Base-by-base conservation (phyloP, 306 rosid genomes). In the Delonix regia region DNA sequence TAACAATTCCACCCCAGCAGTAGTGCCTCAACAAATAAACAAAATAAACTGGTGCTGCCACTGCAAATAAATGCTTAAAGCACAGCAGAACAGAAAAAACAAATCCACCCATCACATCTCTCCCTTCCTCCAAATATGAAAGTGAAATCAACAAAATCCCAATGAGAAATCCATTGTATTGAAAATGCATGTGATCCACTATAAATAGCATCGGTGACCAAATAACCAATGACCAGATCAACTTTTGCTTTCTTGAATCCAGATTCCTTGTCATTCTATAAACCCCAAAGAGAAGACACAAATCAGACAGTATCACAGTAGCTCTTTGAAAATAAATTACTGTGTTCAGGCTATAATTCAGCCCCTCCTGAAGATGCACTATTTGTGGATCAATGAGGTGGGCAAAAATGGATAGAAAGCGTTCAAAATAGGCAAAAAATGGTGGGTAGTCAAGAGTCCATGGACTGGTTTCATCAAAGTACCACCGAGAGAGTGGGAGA, bases 391-490 rank as follows among this genome's bases (percentile, higher is more conserved):
- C 97, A 63, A 92, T 48, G 18, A 89, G 76, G 33, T 83, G 70
- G 4, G 97, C 93, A 42, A 89, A 90, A 64, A 79, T 7, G 11
- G 98, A 91, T 52, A 92, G 84, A 65, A 92, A 80, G 12, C 83
- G 85, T 72, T 95, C 98, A 24, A 91, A 89, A 83, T 87, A 88
- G 36, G 93, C 91, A 24, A 95, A 95, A 78, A 95, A 91, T 1
- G 98, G 96, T 0, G 99, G 99, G 64, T 91, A 95, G 69, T 95
- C 99, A 33, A 92, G 94, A 51, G 98, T 92, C 99, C 98, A 91
- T 38, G 88, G 92, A 83, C 99, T 95, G 47, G 96, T 89, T 81
- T 92, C 91, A 56, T 95, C 90, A 10, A 61, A 82, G 81, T 92
- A 95, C 99, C 99, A 95, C 53, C 73, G 89, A 0, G 97, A 86